Percentiles rank a stretch among this genome's conserved stretches.
Evolutionary conservation across 73 alveolate genomes (phyloP).

Genomic region (Paramecium tetraurelia): DNA sequence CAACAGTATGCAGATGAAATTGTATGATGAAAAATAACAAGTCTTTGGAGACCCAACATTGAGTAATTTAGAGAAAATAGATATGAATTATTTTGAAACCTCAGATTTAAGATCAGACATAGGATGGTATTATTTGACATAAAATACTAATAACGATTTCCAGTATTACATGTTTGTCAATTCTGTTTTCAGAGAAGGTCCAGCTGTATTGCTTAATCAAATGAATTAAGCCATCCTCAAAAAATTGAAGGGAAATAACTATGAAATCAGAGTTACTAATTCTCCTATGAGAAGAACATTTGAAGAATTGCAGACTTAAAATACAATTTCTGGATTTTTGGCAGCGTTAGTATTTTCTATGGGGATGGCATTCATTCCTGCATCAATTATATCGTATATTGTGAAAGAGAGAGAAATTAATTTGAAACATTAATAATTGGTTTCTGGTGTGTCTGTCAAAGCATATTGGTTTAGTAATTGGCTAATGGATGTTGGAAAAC

Average conservation of each 20-base stretch:
- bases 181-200: constrained; percentile 56
- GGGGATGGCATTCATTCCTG: constrained; percentile 94
- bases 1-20: background rate
- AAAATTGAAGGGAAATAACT: background rate
- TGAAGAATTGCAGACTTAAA: background rate
- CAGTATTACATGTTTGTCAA: background rate
- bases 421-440: constrained; percentile 87
- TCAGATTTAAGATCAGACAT: background rate
- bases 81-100: background rate
- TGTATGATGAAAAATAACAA: background rate
- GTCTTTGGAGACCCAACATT: background rate
- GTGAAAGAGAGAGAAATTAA: constrained; percentile 94
- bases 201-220: constrained; percentile 17
- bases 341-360: constrained; percentile 81
- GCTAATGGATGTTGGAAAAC: constrained; percentile 86
- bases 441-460: constrained; percentile 85
- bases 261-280: background rate
- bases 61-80: background rate
- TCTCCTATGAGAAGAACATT: constrained; percentile 39
- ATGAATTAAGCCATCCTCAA: constrained; percentile 54
- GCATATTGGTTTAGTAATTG: constrained; percentile 92
- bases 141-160: background rate
- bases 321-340: constrained; percentile 63
- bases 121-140: constrained; percentile 41
- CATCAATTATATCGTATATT: constrained; percentile 84